A percentile compares a stretch with the other conserved stretches of the same genome.
Conservation (phyloP, 2,329 filamentous ascomycete species). For the Paraconiothyrium sp. region DNA sequence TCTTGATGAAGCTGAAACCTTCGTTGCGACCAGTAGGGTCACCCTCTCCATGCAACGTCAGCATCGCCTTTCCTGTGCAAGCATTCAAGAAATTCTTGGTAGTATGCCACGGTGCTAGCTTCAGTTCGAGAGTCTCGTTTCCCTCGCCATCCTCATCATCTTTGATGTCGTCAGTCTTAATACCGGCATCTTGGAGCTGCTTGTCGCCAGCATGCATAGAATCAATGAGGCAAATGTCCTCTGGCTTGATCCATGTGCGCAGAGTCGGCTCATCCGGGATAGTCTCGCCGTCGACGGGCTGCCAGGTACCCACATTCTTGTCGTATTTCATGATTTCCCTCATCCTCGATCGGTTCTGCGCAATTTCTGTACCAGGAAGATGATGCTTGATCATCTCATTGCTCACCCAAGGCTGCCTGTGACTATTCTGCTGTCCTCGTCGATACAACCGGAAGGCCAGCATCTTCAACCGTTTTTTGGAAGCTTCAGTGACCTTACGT, state of each 20-base stretch:
- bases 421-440: conserved; percentile 73
- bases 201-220: conserved; percentile 96
- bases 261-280: conserved; percentile 84
- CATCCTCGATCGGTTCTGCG: conserved; percentile 95
- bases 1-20: conserved; percentile 96
- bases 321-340: conserved; percentile 95
- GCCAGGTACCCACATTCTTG: conserved; percentile 87
- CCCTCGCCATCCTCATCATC: conserved; percentile 70
- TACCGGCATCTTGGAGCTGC: conserved; percentile 89
- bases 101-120: conserved; percentile 94
- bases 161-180: conserved; percentile 73
- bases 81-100: conserved; percentile 97
- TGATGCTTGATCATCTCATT: conserved; percentile 70
- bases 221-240: conserved; percentile 93
- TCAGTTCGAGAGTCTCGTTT: conserved; percentile 81
- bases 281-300: conserved; percentile 72
- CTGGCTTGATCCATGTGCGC: conserved; percentile 89
- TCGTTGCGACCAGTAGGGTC: conserved; percentile 94
- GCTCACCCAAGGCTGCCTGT: conserved; percentile 85
- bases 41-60: conserved; percentile 91
- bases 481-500: conserved; percentile 93
- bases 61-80: conserved; percentile 94
- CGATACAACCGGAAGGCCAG: conserved; percentile 89
- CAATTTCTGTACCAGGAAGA: conserved; percentile 90
- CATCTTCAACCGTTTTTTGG: conserved; percentile 97